Conservation (phyloP, 1,284 basidiomycete genomes). For the Rhodotorula mucilaginosa region DNA sequence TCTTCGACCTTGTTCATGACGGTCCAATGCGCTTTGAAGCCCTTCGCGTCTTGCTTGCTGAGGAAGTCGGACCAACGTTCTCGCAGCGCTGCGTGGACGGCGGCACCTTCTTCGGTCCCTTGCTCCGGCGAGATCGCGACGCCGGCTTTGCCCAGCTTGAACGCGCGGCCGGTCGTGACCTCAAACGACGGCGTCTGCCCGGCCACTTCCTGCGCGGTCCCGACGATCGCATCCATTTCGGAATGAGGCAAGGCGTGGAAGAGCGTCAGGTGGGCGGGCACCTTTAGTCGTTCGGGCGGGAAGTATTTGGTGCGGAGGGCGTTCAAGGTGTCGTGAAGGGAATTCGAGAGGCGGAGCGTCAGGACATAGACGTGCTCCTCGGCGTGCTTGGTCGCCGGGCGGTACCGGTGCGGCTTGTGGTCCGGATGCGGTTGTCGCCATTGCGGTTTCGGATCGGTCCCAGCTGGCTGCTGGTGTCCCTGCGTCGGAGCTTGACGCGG, state of each 20-base stretch:
- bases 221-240: background rate
- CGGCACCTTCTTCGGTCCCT: slow-evolving; percentile 11
- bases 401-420: slow-evolving; percentile 21
- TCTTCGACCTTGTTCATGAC: slow-evolving; percentile 27
- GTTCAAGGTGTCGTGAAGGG: slow-evolving; percentile 24
- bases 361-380: slow-evolving; percentile 29
- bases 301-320: slow-evolving; percentile 23
- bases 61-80: slow-evolving; percentile 16
- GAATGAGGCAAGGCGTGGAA: slow-evolving; percentile 32
- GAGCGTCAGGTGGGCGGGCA: slow-evolving; percentile 27
- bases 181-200: slow-evolving; percentile 5
- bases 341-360: slow-evolving; percentile 20
- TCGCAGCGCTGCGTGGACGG: slow-evolving; percentile 18
- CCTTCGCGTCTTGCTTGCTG: slow-evolving; percentile 28
- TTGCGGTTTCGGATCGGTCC: slow-evolving; percentile 3
- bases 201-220: background rate
- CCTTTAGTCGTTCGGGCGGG: slow-evolving; percentile 22
- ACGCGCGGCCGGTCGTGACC: slow-evolving; percentile 13
- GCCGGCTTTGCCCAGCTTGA: slow-evolving; percentile 27
- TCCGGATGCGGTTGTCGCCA: slow-evolving; percentile 6
- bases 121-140: slow-evolving; percentile 21
- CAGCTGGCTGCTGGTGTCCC: background rate
- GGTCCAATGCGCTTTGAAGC: slow-evolving; percentile 31
- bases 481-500: no score
- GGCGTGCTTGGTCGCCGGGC: slow-evolving; percentile 7